These are phyloP conservation scores for Neovahlkampfia damariscottae DNA, from an alignment of 78 protist species.

Conservation along the genomic window DNA sequence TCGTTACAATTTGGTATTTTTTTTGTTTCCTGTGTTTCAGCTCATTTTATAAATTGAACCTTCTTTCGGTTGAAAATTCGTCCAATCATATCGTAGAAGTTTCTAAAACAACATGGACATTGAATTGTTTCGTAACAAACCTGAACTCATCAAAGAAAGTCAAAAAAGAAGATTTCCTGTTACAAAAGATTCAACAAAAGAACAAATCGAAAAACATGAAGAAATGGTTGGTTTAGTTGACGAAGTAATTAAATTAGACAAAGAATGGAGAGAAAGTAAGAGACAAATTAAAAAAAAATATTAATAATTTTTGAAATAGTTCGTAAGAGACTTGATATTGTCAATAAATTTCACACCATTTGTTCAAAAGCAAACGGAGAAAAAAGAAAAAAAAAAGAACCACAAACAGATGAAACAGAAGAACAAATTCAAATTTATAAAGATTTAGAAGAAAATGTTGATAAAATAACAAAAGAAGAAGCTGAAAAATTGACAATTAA, in stretches of 20 bases:
- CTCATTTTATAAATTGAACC: too few species aligned
- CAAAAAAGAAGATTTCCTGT: constrained; percentile 81
- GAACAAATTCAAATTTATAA: background rate
- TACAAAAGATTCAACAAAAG: too few species aligned
- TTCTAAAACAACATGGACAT: too few species aligned
- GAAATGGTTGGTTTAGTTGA: constrained; percentile 66
- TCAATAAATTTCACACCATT: background rate
- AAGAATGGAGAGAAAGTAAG: constrained; percentile 33
- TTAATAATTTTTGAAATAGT: background rate
- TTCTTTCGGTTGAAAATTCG: too few species aligned
- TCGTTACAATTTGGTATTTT: too few species aligned
- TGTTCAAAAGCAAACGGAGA: constrained; percentile 32
- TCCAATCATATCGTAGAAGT: too few species aligned
- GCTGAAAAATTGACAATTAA: background rate
- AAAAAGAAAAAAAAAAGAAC: constrained; percentile 20
- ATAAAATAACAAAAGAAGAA: background rate
- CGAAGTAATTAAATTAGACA: constrained; percentile 55
- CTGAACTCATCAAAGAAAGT: constrained; percentile 78
- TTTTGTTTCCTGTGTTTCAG: too few species aligned
- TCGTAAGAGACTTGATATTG: constrained; percentile 4
- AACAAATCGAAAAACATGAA: too few species aligned
- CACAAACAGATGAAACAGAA: background rate
- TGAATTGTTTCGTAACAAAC: constrained; percentile 73
- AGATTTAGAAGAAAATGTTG: constrained; percentile 4
- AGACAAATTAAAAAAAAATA: background rate